Conservation (phyloP, 768 basidiomycete genomes). For the Russula vinacea region DNA sequence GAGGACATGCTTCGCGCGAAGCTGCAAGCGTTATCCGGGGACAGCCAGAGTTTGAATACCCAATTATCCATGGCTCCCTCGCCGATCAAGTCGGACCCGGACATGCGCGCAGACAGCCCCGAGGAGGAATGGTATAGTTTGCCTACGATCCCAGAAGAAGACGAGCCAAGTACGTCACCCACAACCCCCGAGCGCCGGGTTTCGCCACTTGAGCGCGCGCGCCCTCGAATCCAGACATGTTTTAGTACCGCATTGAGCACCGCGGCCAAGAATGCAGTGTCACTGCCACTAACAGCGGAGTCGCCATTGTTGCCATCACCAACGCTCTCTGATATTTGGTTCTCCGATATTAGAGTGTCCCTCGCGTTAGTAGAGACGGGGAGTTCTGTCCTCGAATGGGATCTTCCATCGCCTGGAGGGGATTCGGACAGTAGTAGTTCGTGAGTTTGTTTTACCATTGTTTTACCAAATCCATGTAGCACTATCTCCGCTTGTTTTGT, state of each 20-base stretch:
- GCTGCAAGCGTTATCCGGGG: conserved; percentile 8
- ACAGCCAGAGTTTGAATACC: background rate
- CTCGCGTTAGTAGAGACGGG: conserved; percentile 13
- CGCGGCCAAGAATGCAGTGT: background rate
- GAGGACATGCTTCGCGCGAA: conserved; percentile 24
- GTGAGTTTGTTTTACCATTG: background rate
- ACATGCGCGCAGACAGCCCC: conserved; percentile 3
- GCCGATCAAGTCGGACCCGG: background rate
- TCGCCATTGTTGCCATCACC: conserved; percentile 22
- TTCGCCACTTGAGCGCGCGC: too few relatives aligned
- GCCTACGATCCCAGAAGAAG: conserved; percentile 20
- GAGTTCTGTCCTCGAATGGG: conserved; percentile 21
- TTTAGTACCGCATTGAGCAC: too few relatives aligned
- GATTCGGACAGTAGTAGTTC: conserved; percentile 10
- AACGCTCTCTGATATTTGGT: conserved; percentile 28
- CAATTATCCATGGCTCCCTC: background rate
- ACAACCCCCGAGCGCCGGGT: background rate
- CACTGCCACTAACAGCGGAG: background rate
- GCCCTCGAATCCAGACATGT: conserved; percentile 17
- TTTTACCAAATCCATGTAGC: background rate
- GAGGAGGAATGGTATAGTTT: background rate
- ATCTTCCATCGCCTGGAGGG: conserved; percentile 22
- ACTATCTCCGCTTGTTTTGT: conserved; percentile 2
- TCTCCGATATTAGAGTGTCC: conserved; percentile 15
- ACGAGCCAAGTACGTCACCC: conserved; percentile 3